These are phyloP conservation scores for Metschnikowia baotianmanensis DNA, from an alignment of 805 yeast species.

Conservation along the genomic window DNA sequence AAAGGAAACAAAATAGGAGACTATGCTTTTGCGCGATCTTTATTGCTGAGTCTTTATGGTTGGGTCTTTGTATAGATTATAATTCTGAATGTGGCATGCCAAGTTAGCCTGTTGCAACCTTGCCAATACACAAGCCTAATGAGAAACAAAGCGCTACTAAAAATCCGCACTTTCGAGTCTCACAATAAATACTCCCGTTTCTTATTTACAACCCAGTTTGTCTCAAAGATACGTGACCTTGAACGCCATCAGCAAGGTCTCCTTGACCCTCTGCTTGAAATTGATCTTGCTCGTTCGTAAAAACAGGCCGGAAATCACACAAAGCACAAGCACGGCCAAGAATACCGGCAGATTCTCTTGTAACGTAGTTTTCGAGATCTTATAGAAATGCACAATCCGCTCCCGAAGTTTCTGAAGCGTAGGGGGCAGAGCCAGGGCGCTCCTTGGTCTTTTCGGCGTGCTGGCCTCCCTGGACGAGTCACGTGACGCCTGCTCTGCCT, in stretches of 20 bases:
- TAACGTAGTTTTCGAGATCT: slow-evolving; percentile 23
- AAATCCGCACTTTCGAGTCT: no score
- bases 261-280: slow-evolving; percentile 29
- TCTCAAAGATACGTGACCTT: slow-evolving; percentile 36
- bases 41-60: no score
- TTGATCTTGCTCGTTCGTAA: slow-evolving; percentile 26
- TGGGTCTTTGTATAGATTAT: no score
- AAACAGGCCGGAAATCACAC: slow-evolving; percentile 23
- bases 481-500: slow-evolving; percentile 14
- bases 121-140: no score
- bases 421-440: not conserved
- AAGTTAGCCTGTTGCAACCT: no score
- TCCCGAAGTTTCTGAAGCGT: slow-evolving; percentile 3
- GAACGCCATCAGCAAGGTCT: slow-evolving; percentile 44
- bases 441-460: not conserved
- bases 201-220: no score
- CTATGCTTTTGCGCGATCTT: no score
- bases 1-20: no score
- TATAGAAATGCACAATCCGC: slow-evolving; percentile 3
- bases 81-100: no score
- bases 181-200: no score
- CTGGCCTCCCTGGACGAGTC: not conserved
- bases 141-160: no score
- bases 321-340: slow-evolving; percentile 21
- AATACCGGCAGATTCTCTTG: slow-evolving; percentile 30